A percentile compares a stretch with the other conserved stretches of the same genome.
Evolutionary conservation across 1,284 basidiomycete genomes (phyloP).

Genomic region (Cutaneotrichosporon dermatis): DNA sequence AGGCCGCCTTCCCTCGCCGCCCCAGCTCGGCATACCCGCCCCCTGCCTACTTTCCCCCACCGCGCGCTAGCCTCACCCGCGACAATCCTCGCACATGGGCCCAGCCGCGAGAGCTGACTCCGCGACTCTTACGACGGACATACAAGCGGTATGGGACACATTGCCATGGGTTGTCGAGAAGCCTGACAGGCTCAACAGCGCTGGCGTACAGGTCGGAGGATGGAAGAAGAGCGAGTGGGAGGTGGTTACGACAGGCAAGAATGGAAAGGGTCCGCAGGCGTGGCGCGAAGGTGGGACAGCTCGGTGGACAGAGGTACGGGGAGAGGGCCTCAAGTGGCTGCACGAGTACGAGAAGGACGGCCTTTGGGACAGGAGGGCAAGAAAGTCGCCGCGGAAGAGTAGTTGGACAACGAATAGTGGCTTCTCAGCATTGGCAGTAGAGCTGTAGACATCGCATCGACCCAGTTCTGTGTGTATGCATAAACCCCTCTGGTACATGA

Average conservation of each 20-base stretch:
- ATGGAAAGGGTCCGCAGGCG: background rate
- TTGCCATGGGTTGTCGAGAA: constrained; percentile 23
- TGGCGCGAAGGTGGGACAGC: background rate
- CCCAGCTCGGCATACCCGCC: background rate
- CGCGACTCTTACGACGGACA: constrained; percentile 21
- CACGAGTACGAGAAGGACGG: background rate
- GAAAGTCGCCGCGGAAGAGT: too few relatives aligned
- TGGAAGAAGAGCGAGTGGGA: background rate
- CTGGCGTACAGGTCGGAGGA: background rate
- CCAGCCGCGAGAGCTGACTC: constrained; percentile 19
- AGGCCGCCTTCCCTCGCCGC: constrained; percentile 7
- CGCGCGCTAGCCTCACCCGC: constrained; percentile 24
- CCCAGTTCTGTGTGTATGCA: too few relatives aligned
- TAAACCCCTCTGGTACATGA: too few relatives aligned
- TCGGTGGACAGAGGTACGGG: background rate
- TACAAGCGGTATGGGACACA: constrained; percentile 33
- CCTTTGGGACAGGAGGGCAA: too few relatives aligned
- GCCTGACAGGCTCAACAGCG: background rate
- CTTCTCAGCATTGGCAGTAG: too few relatives aligned
- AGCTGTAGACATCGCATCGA: too few relatives aligned
- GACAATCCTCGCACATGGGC: constrained; percentile 31
- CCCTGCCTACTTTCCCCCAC: constrained; percentile 19
- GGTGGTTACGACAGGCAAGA: background rate
- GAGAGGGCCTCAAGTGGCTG: background rate
- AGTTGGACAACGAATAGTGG: too few relatives aligned